Conservation (phyloP, 1,284 basidiomycete genomes). For the Trichosporon faecale region DNA sequence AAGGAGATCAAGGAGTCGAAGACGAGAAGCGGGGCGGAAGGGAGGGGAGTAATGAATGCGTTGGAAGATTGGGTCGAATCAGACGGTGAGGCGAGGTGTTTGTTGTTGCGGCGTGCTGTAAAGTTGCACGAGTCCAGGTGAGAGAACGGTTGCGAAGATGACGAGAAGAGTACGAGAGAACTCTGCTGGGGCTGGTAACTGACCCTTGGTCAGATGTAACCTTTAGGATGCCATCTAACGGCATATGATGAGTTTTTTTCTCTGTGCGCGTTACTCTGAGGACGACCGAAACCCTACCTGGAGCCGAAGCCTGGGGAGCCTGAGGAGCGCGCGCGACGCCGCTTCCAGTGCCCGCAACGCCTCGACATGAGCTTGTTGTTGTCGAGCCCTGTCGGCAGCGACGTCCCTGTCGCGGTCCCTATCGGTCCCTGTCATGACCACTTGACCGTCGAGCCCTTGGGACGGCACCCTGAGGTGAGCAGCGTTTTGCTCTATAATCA, state of each 20-base stretch:
- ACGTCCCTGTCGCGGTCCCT: not conserved
- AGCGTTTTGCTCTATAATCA: not conserved
- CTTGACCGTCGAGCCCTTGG: not conserved
- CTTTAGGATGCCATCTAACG: slow-evolving; percentile 6
- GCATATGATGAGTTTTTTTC: slow-evolving; percentile 6
- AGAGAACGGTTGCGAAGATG: slow-evolving; percentile 6
- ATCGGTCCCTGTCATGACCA: not conserved
- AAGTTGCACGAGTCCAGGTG: not conserved
- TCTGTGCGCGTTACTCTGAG: not conserved
- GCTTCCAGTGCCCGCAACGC: not conserved
- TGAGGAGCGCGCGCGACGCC: not conserved
- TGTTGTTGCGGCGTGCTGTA: not conserved
- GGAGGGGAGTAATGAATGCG: not conserved
- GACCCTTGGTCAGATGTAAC: slow-evolving; percentile 1
- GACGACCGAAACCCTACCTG: slow-evolving; percentile 3
- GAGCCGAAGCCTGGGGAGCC: not conserved
- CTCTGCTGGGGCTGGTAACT: slow-evolving; percentile 5
- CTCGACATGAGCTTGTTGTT: not conserved
- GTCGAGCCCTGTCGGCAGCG: not conserved
- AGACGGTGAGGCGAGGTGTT: not conserved
- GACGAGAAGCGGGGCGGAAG: not conserved
- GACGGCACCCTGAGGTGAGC: not conserved
- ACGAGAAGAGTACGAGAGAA: slow-evolving; percentile 8
- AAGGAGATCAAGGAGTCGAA: not conserved
- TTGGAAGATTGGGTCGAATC: slow-evolving; percentile 1